Evolutionary conservation across 805 yeast species (phyloP).

Genomic region (Crinitomyces ghanaensis): DNA sequence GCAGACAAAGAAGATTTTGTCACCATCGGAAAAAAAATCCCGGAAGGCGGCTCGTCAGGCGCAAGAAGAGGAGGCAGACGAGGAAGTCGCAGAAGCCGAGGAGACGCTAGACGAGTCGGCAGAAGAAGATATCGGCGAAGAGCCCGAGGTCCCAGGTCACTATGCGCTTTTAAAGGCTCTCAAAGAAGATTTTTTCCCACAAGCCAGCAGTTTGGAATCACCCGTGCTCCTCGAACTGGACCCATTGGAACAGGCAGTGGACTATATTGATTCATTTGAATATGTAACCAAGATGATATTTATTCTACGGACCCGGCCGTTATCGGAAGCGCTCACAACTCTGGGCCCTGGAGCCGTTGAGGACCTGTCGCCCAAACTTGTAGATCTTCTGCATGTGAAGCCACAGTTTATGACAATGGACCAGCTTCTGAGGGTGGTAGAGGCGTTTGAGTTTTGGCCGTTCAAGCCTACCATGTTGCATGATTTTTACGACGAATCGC

Average conservation of each 20-base stretch:
- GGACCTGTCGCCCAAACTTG: slow-evolving; percentile 26
- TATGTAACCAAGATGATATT: slow-evolving; percentile 53
- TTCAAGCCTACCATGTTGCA: slow-evolving; percentile 56
- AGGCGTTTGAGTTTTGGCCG: slow-evolving; percentile 64
- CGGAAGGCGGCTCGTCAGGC: slow-evolving; percentile 4
- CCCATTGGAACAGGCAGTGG: slow-evolving; percentile 35
- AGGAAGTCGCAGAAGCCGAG: neutral
- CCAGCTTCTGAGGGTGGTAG: slow-evolving; percentile 43
- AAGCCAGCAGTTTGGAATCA: slow-evolving; percentile 5
- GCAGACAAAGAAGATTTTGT: slow-evolving; percentile 9
- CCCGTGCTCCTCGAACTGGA: slow-evolving; percentile 47
- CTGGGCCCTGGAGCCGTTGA: slow-evolving; percentile 72
- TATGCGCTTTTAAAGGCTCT: neutral
- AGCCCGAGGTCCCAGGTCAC: too few species aligned
- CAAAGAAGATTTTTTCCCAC: slow-evolving; percentile 10
- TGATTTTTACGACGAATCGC: slow-evolving; percentile 31
- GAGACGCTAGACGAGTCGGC: neutral
- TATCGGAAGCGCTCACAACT: slow-evolving; percentile 36
- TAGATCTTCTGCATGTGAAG: slow-evolving; percentile 32
- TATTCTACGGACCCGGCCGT: slow-evolving; percentile 35
- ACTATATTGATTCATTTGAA: slow-evolving; percentile 47
- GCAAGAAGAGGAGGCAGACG: neutral
- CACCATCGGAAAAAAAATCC: slow-evolving; percentile 6
- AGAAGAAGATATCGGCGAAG: too few species aligned
- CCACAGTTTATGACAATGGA: slow-evolving; percentile 40